Base-by-base conservation (phyloP, 1,139 yeast genomes). In the Pichia sp. region DNA sequence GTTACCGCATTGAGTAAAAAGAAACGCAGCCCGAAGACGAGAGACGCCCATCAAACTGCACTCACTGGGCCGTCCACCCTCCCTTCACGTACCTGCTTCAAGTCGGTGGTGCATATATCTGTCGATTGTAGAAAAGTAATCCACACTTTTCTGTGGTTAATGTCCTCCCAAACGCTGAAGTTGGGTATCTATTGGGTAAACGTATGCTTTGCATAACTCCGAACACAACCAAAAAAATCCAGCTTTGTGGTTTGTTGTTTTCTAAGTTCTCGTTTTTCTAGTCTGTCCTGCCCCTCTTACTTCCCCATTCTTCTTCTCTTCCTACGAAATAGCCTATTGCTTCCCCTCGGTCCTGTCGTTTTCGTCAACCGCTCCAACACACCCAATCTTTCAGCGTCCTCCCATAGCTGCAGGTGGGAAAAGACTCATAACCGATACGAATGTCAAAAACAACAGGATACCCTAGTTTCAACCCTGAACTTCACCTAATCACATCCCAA, bases 1-100 rank as follows among this genome's bases (percentile, higher is more conserved):
- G 29, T 46, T 46, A 31, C 49, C 49, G 42, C 26, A 46, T 46
- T 34, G 19, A 23, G 48, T 45, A 45, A 45, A 45, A 31, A 36
- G 40, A 36, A 36, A 36, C 40, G 40, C 40, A 36, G 10, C 40
- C 15, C 10, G 40, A 8, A 31, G 11, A 31, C 8, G 11, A 4
- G 34, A 31, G 11, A 31, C 34, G 34, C 34, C 8, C 11, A 8
- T 31, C 34, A 36, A 36, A 36, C 15, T 36, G 40, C 40, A 11
- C n/a, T 15, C 15, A 36, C 40, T 13, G 15, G 40, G 6, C 40
- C n/a, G 40, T 15, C 40, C 15, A 15, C n/a, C 40, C n/a, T 36
- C 11, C 11, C 34, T 31, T 36, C 15, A 36, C 15, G 15, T 36
- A 3, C 40, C 40, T 13, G 40, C 7, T 15, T 36, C 23, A 19